phyloP scores from a whole-genome alignment of 805 yeast species.

The Candida khao-thaluensis region DNA sequence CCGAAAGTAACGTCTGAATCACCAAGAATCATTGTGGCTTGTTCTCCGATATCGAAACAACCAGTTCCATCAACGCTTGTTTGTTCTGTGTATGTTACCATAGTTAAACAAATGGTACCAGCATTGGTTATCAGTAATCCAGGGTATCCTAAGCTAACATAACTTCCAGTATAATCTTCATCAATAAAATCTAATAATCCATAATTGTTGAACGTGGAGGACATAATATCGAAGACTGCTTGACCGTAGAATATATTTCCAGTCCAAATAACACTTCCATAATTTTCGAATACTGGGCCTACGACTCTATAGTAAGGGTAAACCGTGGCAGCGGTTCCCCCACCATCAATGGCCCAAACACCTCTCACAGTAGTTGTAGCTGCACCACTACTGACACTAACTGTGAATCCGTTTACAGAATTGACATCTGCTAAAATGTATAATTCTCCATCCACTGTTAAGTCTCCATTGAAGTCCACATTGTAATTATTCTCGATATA shows the following conservation, averaged over 20 bases:
- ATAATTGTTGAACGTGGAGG: conserved; percentile 15
- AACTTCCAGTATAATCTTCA: conserved; percentile 7
- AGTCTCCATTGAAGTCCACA: conserved; percentile 1
- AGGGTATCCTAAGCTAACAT: conserved; percentile 15
- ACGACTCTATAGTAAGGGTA: background rate
- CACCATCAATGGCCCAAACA: background rate
- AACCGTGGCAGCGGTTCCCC: background rate
- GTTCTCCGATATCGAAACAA: conserved; percentile 20
- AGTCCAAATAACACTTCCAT: conserved; percentile 22
- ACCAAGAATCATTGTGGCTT: conserved; percentile 8
- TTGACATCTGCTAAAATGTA: background rate
- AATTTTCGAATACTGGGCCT: conserved; percentile 15
- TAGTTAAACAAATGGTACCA: conserved; percentile 25
- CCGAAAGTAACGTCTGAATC: background rate
- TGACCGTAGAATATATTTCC: conserved; percentile 16
- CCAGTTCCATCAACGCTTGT: conserved; percentile 22
- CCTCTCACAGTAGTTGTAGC: background rate
- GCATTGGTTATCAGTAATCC: conserved; percentile 18
- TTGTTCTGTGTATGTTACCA: conserved; percentile 18
- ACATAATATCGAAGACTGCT: conserved; percentile 11
- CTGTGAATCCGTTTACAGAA: background rate
- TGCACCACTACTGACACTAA: background rate
- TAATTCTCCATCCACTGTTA: conserved; percentile 2
- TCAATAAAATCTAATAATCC: conserved; percentile 18
- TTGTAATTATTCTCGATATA: background rate